phyloP scores from a whole-genome alignment of 192 early-diverging fungal genomes.

The Linnemannia hyalina region DNA sequence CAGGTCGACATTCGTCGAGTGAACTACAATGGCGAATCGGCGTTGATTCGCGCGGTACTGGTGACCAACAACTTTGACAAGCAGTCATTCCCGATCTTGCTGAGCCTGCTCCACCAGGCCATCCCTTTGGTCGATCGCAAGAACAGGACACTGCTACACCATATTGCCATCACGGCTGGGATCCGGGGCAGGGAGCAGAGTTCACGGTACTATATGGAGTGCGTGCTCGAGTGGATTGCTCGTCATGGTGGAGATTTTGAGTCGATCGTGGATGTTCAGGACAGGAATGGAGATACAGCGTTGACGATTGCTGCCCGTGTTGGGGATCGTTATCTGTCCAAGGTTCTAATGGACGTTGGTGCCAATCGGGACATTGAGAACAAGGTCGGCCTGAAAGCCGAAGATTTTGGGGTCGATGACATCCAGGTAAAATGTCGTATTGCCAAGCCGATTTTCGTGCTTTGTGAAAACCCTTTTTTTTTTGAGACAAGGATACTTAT shows the following conservation, averaged over 20 bases:
- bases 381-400: slow-evolving; percentile 79
- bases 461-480: neutral
- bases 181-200: slow-evolving; percentile 75
- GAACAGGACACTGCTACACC: slow-evolving; percentile 91
- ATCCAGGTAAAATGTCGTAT: slow-evolving; percentile 17
- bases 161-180: slow-evolving; percentile 83
- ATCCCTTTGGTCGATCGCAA: slow-evolving; percentile 80
- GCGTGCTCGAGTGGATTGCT: slow-evolving; percentile 77
- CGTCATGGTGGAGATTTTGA: slow-evolving; percentile 60
- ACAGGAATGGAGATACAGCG: slow-evolving; percentile 86
- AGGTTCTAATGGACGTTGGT: slow-evolving; percentile 81
- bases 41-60: slow-evolving; percentile 90
- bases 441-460: neutral
- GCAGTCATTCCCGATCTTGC: slow-evolving; percentile 81
- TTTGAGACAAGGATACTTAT: neutral
- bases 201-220: slow-evolving; percentile 90
- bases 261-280: slow-evolving; percentile 71
- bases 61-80: slow-evolving; percentile 88
- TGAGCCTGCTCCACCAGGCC: slow-evolving; percentile 82
- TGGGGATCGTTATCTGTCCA: slow-evolving; percentile 78
- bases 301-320: slow-evolving; percentile 89
- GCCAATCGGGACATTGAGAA: slow-evolving; percentile 83
- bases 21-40: slow-evolving; percentile 91
- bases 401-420: slow-evolving; percentile 73
- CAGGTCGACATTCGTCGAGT: slow-evolving; percentile 76